These are phyloP conservation scores for Xylaria sp. DNA, from an alignment of 2,329 filamentous ascomycete species.

Conservation along the genomic window DNA sequence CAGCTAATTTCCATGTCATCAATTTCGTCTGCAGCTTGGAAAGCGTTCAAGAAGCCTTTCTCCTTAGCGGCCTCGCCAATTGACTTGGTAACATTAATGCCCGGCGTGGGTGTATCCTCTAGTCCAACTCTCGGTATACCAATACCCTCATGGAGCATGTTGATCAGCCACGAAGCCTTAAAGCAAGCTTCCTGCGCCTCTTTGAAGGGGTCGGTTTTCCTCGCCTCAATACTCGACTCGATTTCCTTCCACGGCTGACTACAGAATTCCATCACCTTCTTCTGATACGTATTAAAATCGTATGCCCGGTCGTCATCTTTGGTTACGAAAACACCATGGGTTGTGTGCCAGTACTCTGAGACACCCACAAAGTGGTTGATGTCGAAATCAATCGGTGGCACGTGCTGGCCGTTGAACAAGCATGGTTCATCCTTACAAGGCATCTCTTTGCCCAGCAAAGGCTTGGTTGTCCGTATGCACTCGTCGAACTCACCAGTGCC, in stretches of 20 bases:
- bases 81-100: constrained; percentile 78
- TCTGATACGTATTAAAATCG: constrained; percentile 89
- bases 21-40: constrained; percentile 93
- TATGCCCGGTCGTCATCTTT: constrained; percentile 80
- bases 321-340: constrained; percentile 89
- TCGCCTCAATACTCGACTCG: constrained; percentile 68
- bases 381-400: constrained; percentile 94
- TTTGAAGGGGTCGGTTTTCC: constrained; percentile 81
- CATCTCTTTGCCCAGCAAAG: constrained; percentile 88
- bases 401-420: constrained; percentile 89
- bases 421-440: constrained; percentile 87
- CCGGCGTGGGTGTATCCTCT: constrained; percentile 67
- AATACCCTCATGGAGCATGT: constrained; percentile 94
- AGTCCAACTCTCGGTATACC: constrained; percentile 88
- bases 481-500: constrained; percentile 90
- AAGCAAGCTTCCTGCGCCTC: constrained; percentile 92
- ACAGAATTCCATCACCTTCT: constrained; percentile 86
- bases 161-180: constrained; percentile 98
- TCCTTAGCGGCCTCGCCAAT: constrained; percentile 75
- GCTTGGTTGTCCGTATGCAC: constrained; percentile 84
- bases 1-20: constrained; percentile 93
- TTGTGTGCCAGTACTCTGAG: constrained; percentile 99
- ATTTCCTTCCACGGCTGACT: constrained; percentile 84
- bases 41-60: constrained; percentile 83
- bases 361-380: constrained; percentile 98